Percentiles rank a stretch among this genome's conserved stretches.
These are phyloP conservation scores for Saccharomycopsis olivae DNA, from an alignment of 805 yeast genomes.

Conservation along the genomic window DNA sequence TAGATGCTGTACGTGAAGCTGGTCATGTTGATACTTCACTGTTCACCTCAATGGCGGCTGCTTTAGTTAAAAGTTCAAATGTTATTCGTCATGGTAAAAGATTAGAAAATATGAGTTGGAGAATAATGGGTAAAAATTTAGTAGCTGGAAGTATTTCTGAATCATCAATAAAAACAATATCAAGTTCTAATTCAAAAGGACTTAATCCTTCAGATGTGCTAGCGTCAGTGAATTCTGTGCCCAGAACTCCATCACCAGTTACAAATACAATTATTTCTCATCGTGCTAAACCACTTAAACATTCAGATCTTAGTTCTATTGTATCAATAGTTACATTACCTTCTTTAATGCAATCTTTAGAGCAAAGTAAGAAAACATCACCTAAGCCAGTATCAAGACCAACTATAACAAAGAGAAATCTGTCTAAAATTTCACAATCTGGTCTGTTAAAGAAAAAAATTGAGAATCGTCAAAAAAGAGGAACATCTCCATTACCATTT, in stretches of 20 bases:
- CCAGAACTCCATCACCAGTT: background rate
- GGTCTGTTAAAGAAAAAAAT: too few species aligned
- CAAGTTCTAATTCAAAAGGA: too few species aligned
- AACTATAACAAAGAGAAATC: background rate
- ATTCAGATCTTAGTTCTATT: constrained; percentile 9
- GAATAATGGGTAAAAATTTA: constrained; percentile 19
- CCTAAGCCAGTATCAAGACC: background rate
- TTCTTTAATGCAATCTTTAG: background rate
- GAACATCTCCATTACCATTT: too few species aligned
- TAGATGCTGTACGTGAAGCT: constrained; percentile 9
- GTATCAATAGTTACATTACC: constrained; percentile 10
- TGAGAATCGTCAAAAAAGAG: too few species aligned
- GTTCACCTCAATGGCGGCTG: constrained; percentile 15
- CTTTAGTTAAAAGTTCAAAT: constrained; percentile 16
- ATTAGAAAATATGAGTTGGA: constrained; percentile 19
- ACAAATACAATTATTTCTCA: background rate
- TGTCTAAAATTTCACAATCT: too few species aligned
- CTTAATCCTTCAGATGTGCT: too few species aligned
- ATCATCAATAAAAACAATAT: background rate
- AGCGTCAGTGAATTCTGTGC: too few species aligned
- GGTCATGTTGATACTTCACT: constrained; percentile 10
- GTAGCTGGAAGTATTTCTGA: background rate
- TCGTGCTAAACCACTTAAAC: background rate
- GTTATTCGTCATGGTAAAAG: constrained; percentile 16
- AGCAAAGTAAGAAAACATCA: background rate